Evolutionary conservation across 768 basidiomycete genomes (phyloP), one percentile per base, ranked within the genome.

Genomic region (Podaxis sp.): DNA sequence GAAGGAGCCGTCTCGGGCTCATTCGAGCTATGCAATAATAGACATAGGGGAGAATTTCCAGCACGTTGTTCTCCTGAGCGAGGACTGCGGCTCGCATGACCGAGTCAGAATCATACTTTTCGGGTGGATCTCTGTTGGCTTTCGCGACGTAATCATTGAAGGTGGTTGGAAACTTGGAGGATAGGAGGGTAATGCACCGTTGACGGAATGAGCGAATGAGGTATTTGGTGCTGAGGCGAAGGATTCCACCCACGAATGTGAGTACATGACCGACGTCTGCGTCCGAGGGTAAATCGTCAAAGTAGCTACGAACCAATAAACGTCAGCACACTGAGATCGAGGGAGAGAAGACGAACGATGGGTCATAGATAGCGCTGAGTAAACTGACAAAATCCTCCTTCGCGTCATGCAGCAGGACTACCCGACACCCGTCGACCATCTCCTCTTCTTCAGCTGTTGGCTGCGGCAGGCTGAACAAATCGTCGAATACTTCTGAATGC

Each of bases 401-500:
- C 5, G 68, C 66, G 57, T 86, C 86, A 67, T 83, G 76, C 65
- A 87, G 75, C 33, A 75, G 71, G 3, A 86, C 80, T 22, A 86
- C 75, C 52, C 77, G 80, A 61, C 83, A 86, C 4, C 79, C 80
- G 12, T 86, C 84, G 8, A 84, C 65, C 66, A 69, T 74, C 44
- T 76, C 70, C 48, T 77, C 73, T 6, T 71, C 75, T 0, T 71
- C 68, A 4, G 26, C 46, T 40, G 49, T 46, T 5, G 85, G 85
- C 63, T 83, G 84, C 11, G 87, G 87, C 7, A 90, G 67, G 2
- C 78, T 77, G 66, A 90, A 85, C 55, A 89, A 74, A 64, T 84
- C 86, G 15, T 79, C 78, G 65, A 90, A 90, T 1, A 90, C 77
- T 44, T 89, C 87, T 0, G 87, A 88, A 66, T 90, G 87, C 57